Conservation (phyloP, 2,329 filamentous ascomycete genomes). For the Samsoniella hepiali region DNA sequence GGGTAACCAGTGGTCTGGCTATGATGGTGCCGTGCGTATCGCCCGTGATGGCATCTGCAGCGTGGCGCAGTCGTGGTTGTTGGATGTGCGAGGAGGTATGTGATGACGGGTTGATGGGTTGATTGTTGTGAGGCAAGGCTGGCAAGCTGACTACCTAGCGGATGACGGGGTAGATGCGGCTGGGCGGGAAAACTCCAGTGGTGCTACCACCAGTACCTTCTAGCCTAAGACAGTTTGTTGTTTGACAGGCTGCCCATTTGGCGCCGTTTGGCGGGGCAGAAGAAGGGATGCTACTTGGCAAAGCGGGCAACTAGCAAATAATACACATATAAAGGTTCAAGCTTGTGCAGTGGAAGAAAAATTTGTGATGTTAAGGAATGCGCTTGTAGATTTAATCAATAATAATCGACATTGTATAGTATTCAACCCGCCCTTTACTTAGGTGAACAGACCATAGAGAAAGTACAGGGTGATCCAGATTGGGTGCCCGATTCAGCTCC, state of each 20-base stretch:
- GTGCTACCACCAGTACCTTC: too few relatives aligned
- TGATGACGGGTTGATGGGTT: conserved; percentile 8
- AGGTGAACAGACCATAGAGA: too few relatives aligned
- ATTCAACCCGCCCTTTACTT: too few relatives aligned
- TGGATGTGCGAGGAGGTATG: background rate
- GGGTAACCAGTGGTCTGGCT: background rate
- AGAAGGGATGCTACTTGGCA: background rate
- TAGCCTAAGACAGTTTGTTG: background rate
- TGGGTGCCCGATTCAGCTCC: too few relatives aligned
- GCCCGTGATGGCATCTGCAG: conserved; percentile 8
- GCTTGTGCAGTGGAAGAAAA: too few relatives aligned
- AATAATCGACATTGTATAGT: too few relatives aligned
- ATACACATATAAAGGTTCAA: too few relatives aligned
- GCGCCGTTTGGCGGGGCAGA: background rate
- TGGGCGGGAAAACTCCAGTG: background rate
- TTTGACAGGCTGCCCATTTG: background rate
- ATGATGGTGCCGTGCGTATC: background rate
- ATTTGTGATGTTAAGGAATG: too few relatives aligned
- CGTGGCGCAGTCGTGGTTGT: background rate
- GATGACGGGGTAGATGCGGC: background rate
- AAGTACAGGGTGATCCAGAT: too few relatives aligned
- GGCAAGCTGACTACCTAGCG: too few relatives aligned
- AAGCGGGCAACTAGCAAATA: too few relatives aligned
- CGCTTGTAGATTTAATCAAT: too few relatives aligned
- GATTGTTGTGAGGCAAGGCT: conserved; percentile 6